phyloP scores from a whole-genome alignment of 2,329 filamentous ascomycete species.

The Curvularia sp. region DNA sequence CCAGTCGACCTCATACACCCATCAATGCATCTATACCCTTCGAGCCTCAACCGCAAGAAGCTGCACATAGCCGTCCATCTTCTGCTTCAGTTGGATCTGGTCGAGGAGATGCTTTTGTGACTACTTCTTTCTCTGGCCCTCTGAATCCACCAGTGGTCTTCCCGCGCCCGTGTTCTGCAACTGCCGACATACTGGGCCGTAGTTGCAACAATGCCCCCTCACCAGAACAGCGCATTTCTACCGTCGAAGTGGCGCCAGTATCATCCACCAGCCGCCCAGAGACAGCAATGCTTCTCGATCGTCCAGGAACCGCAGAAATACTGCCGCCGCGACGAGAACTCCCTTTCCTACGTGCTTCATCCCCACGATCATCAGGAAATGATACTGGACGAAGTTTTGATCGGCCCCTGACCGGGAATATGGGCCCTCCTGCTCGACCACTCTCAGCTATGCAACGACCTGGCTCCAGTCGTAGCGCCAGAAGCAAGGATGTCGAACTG shows the following conservation, averaged over 20 bases:
- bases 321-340: slow-evolving; percentile 51
- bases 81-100: slow-evolving; percentile 24
- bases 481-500: slow-evolving; percentile 32
- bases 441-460: slow-evolving; percentile 27
- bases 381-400: slow-evolving; percentile 32
- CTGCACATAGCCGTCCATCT: slow-evolving; percentile 20
- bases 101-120: neutral
- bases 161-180: slow-evolving; percentile 33
- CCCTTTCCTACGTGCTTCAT: slow-evolving; percentile 48
- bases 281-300: slow-evolving; percentile 26
- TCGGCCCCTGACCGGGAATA: slow-evolving; percentile 31
- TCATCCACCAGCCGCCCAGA: slow-evolving; percentile 21
- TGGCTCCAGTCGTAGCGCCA: slow-evolving; percentile 25
- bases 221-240: slow-evolving; percentile 7
- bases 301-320: slow-evolving; percentile 21
- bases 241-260: slow-evolving; percentile 15
- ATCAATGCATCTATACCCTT: slow-evolving; percentile 16
- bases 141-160: slow-evolving; percentile 39
- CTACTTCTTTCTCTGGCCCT: slow-evolving; percentile 16
- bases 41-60: slow-evolving; percentile 22
- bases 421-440: slow-evolving; percentile 47
- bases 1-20: slow-evolving; percentile 34
- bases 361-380: slow-evolving; percentile 35
- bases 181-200: slow-evolving; percentile 21
- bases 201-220: slow-evolving; percentile 1